Percentiles rank a stretch among this genome's conserved stretches.
phyloP scores from a whole-genome alignment of 2,329 filamentous ascomycete genomes.

The Aspergillus chevalieri region DNA sequence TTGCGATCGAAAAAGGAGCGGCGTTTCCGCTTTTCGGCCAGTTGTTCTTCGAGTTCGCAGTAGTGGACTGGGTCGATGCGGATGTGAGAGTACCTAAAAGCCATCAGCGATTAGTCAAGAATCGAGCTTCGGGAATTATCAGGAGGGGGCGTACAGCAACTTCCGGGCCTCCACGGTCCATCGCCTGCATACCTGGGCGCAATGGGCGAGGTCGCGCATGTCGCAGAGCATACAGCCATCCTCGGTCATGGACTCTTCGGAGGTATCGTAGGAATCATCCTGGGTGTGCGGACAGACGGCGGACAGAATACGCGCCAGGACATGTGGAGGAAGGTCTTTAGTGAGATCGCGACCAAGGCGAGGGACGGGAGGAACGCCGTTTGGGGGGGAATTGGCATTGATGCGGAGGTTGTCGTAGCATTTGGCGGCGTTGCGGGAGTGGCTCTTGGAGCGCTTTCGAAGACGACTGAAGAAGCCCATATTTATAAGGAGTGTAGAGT shows the following conservation, averaged over 20 bases:
- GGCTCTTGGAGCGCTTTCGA: conserved; percentile 22
- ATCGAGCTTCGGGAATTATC: no score
- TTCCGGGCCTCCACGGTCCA: conserved; percentile 60
- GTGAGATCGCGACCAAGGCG: conserved; percentile 31
- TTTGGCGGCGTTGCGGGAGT: conserved; percentile 20
- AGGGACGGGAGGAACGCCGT: conserved; percentile 16
- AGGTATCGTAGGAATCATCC: conserved; percentile 73
- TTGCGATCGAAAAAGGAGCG: conserved; percentile 68
- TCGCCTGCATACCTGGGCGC: conserved; percentile 63
- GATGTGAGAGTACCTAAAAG: conserved; percentile 71
- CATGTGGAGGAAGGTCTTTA: conserved; percentile 56
- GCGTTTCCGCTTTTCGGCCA: conserved; percentile 72
- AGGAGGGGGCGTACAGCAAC: conserved; percentile 53
- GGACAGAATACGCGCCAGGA: conserved; percentile 71
- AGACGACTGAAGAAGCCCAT: conserved; percentile 29
- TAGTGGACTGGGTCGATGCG: conserved; percentile 94
- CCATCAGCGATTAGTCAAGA: no score
- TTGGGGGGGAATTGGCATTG: conserved; percentile 2
- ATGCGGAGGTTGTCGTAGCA: conserved; percentile 14
- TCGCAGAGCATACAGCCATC: conserved; percentile 91
- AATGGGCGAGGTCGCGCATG: conserved; percentile 78
- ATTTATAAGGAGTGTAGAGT: conserved; percentile 8
- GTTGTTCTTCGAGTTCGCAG: conserved; percentile 76
- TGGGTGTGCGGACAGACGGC: conserved; percentile 75
- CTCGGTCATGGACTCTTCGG: conserved; percentile 71